Percentiles rank a stretch among this genome's conserved stretches.
phyloP scores from a whole-genome alignment of 257 asterid species.

The Solanum tarapatanum region DNA sequence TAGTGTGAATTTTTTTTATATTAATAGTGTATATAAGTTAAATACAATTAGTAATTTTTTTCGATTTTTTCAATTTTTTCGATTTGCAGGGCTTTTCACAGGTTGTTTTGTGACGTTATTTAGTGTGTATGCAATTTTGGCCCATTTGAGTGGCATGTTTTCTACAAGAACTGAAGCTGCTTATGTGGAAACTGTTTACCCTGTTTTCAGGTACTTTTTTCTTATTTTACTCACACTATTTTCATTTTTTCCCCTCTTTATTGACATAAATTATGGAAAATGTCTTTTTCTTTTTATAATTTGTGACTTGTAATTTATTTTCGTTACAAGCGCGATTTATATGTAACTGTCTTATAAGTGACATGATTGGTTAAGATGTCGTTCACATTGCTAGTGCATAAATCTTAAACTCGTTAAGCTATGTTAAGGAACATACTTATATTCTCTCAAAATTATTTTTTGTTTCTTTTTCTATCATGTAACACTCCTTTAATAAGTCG shows the following conservation, averaged over 20 bases:
- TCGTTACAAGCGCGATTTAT: not conserved
- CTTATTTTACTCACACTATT: not conserved
- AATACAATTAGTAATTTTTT: not conserved
- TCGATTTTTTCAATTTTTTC: not conserved
- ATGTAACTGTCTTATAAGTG: not conserved
- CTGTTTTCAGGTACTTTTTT: conserved; percentile 69
- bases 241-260: not conserved
- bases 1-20: not conserved
- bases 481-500: not conserved
- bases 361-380: not conserved
- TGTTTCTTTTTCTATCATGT: not conserved
- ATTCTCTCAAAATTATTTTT: not conserved
- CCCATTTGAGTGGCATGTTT: conserved; percentile 79
- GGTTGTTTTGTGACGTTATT: conserved; percentile 85
- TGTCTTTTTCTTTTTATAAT: not conserved
- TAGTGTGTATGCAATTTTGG: conserved; percentile 64
- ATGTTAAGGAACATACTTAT: not conserved
- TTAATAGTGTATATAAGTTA: not conserved
- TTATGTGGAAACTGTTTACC: conserved; percentile 80
- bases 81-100: conserved; percentile 71
- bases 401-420: not conserved
- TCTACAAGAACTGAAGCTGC: conserved; percentile 35
- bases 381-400: not conserved
- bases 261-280: not conserved
- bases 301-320: not conserved